Evolutionary conservation across 2,329 filamentous ascomycete genomes (phyloP).

Genomic region (Alternaria sp.): DNA sequence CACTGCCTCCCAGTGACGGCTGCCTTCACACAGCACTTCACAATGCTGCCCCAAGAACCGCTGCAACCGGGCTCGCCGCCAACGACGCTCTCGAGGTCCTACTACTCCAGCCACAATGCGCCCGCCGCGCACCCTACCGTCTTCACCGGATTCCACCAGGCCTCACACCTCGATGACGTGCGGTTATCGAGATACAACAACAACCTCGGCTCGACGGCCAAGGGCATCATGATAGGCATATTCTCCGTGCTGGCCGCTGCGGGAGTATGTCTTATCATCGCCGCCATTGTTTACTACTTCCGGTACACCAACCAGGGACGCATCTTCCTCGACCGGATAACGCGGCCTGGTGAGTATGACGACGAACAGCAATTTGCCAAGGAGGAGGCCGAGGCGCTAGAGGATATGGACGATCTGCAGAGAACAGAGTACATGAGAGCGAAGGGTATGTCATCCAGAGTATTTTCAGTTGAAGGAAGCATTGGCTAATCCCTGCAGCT

Average conservation of each 20-base stretch:
- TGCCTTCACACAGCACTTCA: constrained; percentile 18
- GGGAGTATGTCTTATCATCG: constrained; percentile 79
- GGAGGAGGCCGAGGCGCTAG: constrained; percentile 94
- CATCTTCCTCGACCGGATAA: constrained; percentile 92
- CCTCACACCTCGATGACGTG: constrained; percentile 34
- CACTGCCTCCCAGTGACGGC: constrained; percentile 13
- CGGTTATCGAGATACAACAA: constrained; percentile 37
- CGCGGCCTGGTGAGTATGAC: constrained; percentile 93
- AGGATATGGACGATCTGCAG: constrained; percentile 93
- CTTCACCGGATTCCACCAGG: constrained; percentile 21
- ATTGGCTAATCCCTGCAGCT: constrained; percentile 62
- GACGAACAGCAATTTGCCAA: constrained; percentile 94
- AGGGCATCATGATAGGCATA: constrained; percentile 92
- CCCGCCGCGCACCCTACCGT: constrained; percentile 34
- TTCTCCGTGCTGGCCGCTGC: constrained; percentile 94
- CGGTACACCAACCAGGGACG: constrained; percentile 86
- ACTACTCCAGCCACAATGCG: constrained; percentile 34
- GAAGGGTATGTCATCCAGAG: constrained; percentile 73
- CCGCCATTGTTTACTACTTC: constrained; percentile 90
- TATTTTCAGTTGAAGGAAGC: neutral
- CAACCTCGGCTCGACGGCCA: constrained; percentile 64
- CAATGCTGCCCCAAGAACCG: constrained; percentile 47
- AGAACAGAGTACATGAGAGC: constrained; percentile 90
- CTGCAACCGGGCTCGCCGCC: constrained; percentile 39
- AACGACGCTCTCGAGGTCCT: constrained; percentile 45